Conservation (phyloP, 176 grass and related monocot species). For the Musa acuminata region DNA sequence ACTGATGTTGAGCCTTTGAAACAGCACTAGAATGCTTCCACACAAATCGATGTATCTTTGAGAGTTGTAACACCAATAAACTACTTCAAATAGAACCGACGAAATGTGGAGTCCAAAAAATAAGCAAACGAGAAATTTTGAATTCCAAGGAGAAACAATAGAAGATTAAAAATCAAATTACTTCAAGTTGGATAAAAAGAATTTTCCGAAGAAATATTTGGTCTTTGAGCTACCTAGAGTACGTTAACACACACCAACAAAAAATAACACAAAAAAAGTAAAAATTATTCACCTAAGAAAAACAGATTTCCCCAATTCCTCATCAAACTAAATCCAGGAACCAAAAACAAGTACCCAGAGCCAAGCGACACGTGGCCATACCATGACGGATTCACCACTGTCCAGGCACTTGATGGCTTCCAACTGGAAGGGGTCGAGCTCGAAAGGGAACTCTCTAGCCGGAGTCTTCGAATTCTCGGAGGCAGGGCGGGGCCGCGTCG, state of each 20-base stretch:
- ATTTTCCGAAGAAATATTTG: background rate
- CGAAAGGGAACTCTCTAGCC: conserved; percentile 68
- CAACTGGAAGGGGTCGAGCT: conserved; percentile 84
- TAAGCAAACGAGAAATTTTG: background rate
- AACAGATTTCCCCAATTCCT: background rate
- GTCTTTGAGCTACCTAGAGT: no score
- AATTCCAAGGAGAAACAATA: background rate
- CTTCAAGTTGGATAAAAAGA: background rate
- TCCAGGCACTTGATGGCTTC: conserved; percentile 52
- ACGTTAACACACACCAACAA: background rate
- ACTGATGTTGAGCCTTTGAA: background rate
- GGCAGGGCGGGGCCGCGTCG: background rate
- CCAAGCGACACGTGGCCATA: background rate
- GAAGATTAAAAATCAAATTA: background rate
- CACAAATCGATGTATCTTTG: background rate
- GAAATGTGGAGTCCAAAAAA: background rate
- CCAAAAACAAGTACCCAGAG: background rate
- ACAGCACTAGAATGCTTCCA: background rate
- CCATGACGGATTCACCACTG: conserved; percentile 46
- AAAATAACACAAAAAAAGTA: background rate
- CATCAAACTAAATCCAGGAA: background rate
- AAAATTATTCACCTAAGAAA: no score
- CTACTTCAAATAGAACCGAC: background rate
- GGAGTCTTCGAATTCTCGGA: conserved; percentile 23
- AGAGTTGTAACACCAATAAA: background rate